Conservation (phyloP, 2,329 filamentous ascomycete species). For the Mycosphaerelloides madeirae region DNA sequence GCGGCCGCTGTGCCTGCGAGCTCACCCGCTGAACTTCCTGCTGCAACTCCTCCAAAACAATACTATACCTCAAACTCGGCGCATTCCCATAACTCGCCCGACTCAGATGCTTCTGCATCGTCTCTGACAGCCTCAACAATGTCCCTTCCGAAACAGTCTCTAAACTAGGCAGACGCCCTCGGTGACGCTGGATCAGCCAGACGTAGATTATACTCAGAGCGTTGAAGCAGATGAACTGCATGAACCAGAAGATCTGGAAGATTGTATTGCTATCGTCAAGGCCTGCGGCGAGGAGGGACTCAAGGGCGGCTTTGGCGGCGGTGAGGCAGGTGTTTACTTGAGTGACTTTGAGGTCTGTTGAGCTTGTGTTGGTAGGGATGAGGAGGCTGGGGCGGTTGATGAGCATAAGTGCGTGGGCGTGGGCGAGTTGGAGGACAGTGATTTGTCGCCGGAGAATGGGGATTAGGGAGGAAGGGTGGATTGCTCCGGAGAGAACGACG, state of each 20-base stretch:
- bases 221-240: constrained; percentile 25
- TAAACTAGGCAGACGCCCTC: constrained; percentile 16
- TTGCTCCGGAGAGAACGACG: constrained; percentile 40
- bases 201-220: constrained; percentile 53
- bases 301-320: constrained; percentile 45
- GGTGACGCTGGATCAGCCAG: constrained; percentile 46
- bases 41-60: constrained; percentile 51
- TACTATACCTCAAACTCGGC: constrained; percentile 47
- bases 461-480: constrained; percentile 43
- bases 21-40: constrained; percentile 36
- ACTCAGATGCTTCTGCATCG: constrained; percentile 45
- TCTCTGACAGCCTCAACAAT: constrained; percentile 42
- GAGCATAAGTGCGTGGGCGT: constrained; percentile 54
- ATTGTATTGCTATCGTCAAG: constrained; percentile 28
- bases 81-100: constrained; percentile 38
- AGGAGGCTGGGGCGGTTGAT: constrained; percentile 51
- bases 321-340: constrained; percentile 45
- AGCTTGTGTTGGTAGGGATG: no score
- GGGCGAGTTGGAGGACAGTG: constrained; percentile 50
- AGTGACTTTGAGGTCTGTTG: constrained; percentile 27
- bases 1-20: not conserved
- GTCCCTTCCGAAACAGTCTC: constrained; percentile 20
- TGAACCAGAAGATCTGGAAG: constrained; percentile 51
- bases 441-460: constrained; percentile 52
- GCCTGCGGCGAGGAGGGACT: constrained; percentile 38